Evolutionary conservation across 2,329 filamentous ascomycete genomes (phyloP).

Genomic region (Fusarium neocosmosporiellum): DNA sequence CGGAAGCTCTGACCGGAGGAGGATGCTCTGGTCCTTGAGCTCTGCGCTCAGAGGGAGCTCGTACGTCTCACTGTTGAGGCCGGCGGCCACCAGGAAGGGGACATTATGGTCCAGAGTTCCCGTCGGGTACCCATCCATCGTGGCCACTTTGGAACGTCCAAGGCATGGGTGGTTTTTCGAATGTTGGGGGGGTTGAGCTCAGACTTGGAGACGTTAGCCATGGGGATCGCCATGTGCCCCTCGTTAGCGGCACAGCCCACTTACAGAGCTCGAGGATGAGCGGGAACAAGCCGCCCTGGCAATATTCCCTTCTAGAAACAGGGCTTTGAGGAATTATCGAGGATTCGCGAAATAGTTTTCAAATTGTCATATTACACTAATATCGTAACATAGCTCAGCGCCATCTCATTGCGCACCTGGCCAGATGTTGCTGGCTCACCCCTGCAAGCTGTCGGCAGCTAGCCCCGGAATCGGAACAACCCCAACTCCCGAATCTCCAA

Average conservation of each 20-base stretch:
- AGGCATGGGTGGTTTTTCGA: conserved; percentile 38
- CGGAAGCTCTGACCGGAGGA: conserved; percentile 78
- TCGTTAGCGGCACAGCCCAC: conserved; percentile 41
- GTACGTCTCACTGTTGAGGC: conserved; percentile 64
- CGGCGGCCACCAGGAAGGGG: conserved; percentile 85
- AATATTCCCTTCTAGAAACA: background rate
- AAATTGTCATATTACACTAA: conserved; percentile 4
- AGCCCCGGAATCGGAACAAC: conserved; percentile 48
- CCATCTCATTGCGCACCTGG: conserved; percentile 2
- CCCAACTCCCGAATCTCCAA: conserved; percentile 30
- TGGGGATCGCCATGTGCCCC: conserved; percentile 35
- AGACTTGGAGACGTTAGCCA: conserved; percentile 38
- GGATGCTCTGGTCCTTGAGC: conserved; percentile 68
- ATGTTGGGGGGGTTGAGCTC: conserved; percentile 25
- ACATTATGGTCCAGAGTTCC: conserved; percentile 89
- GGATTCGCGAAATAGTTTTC: background rate
- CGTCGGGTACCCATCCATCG: conserved; percentile 82
- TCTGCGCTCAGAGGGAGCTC: conserved; percentile 59
- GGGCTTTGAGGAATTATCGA: background rate
- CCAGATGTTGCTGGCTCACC: conserved; percentile 9
- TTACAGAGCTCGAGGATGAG: conserved; percentile 34
- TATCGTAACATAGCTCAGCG: background rate
- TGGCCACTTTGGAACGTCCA: conserved; percentile 31
- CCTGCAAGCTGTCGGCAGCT: conserved; percentile 30
- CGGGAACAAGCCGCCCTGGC: background rate